Base-by-base conservation (phyloP, 345 rosid genomes). In the Populus tremula region DNA sequence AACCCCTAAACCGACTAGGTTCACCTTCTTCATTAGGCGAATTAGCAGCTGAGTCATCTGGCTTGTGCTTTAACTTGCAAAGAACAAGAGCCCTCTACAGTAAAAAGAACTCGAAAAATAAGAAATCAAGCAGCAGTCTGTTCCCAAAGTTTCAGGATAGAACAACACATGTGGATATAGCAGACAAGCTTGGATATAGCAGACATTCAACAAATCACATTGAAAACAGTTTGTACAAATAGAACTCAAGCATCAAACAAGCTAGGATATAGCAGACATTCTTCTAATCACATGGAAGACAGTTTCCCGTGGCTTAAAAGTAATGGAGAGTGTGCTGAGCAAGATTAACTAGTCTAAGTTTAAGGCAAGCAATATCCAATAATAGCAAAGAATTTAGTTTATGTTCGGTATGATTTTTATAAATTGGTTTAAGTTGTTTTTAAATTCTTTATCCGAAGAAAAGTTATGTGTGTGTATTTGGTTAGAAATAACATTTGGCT, bases 61-160 rank as follows among this genome's bases (percentile, higher is more conserved):
- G 25, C 36, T 77, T 85, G 4, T 9, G 0, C 67, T 79, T 82
- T 29, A 82, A 20, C 31, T 79, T 81, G 20, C 71, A 49, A 39
- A 85, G n/a, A 16, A 85, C 81, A 66, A 43, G 74, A 27, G 62
- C 49, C 14, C 7, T 75, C 81, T 76, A 33, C n/a, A 36, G 31
- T 68, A 64, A 9, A 61, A 18, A n/a, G 53, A 69, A 21, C 5
- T 31, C 29, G 53, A 56, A 56, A 21, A 66, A 43, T 75, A 25
- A 66, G 78, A 36, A 18, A 20, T 12, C 49, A 49, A 13, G 33
- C 11, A 36, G 50, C 69, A 39, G 49, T 59, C 38, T 8, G 41
- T 43, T 63, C 23, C 29, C 38, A 13, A 7, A 45, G 39, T 64
- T 75, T 38, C 18, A 75, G 18, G 5, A 49, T 50, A 18, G 63